These are phyloP conservation scores for Coprinellus aureogranulatus DNA, from an alignment of 768 basidiomycete species.

Conservation along the genomic window DNA sequence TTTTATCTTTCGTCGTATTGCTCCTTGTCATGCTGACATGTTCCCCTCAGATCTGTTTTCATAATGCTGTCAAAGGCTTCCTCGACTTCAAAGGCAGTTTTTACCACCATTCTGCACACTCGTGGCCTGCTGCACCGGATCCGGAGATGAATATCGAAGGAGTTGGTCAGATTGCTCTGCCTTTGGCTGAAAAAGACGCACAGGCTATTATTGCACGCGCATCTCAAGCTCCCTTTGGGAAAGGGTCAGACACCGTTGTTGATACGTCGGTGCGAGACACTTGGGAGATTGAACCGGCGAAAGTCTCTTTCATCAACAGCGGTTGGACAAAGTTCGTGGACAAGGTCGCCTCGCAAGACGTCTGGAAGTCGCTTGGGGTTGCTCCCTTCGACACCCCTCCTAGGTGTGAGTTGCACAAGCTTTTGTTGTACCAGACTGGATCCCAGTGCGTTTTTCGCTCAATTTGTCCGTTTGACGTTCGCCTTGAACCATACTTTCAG, in stretches of 20 bases:
- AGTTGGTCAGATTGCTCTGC: conserved; percentile 42
- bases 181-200: conserved; percentile 39
- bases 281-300: conserved; percentile 46
- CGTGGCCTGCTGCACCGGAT: conserved; percentile 31
- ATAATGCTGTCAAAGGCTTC: conserved; percentile 21
- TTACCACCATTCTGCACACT: conserved; percentile 22
- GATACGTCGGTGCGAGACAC: conserved; percentile 46
- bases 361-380: conserved; percentile 38
- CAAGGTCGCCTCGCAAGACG: conserved; percentile 22
- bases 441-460: conserved; percentile 39
- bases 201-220: conserved; percentile 32
- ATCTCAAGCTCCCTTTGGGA: conserved; percentile 44
- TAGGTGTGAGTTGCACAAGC: conserved; percentile 42
- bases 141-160: conserved; percentile 38
- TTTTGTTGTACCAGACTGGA: conserved; percentile 47
- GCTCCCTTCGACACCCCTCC: conserved; percentile 23
- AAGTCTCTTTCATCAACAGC: conserved; percentile 39
- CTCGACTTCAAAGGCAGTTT: conserved; percentile 34
- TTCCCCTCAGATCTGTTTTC: too few relatives aligned
- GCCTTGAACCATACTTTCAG: conserved; percentile 22
- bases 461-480: neutral
- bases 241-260: conserved; percentile 40
- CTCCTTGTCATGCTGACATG: too few relatives aligned
- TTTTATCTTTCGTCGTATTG: too few relatives aligned
- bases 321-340: conserved; percentile 39